Evolutionary conservation across 805 yeast genomes (phyloP).

Genomic region (Lipomyces yamanashiensis): DNA sequence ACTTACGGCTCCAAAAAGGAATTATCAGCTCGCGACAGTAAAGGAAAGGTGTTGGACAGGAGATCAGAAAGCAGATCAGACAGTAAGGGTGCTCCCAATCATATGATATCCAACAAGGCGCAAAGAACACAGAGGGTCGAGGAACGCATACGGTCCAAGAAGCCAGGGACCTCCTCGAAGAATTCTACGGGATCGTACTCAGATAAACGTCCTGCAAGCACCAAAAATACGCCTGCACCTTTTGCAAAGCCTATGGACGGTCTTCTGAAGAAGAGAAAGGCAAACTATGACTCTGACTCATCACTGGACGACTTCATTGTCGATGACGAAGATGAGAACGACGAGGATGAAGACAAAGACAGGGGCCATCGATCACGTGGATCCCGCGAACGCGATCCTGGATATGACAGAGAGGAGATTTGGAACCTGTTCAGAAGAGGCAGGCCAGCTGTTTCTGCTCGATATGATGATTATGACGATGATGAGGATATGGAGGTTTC

Average conservation of each 20-base stretch:
- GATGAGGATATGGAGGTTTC: constrained; percentile 90
- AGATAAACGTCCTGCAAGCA: background rate
- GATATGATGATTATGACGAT: constrained; percentile 46
- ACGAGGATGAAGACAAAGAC: constrained; percentile 38
- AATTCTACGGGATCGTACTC: background rate
- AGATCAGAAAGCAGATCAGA: too few relatives aligned
- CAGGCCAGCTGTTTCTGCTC: constrained; percentile 36
- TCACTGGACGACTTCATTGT: constrained; percentile 61
- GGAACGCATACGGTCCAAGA: background rate
- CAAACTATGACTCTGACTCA: constrained; percentile 37
- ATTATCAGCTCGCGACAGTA: too few relatives aligned
- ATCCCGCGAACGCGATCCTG: constrained; percentile 45
- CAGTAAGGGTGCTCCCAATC: too few relatives aligned
- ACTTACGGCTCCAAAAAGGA: too few relatives aligned
- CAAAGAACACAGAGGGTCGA: too few relatives aligned
- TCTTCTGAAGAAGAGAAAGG: constrained; percentile 52
- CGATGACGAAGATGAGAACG: constrained; percentile 55
- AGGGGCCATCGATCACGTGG: background rate
- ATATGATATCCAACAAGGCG: too few relatives aligned
- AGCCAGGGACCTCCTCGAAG: background rate
- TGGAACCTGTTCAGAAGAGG: constrained; percentile 77
- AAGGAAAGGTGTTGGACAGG: too few relatives aligned
- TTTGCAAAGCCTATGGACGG: constrained; percentile 45
- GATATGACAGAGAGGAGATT: constrained; percentile 82
- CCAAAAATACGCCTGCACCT: constrained; percentile 50